phyloP scores from a whole-genome alignment of 164 flowering plant species.

The Nymphaea colorata region DNA sequence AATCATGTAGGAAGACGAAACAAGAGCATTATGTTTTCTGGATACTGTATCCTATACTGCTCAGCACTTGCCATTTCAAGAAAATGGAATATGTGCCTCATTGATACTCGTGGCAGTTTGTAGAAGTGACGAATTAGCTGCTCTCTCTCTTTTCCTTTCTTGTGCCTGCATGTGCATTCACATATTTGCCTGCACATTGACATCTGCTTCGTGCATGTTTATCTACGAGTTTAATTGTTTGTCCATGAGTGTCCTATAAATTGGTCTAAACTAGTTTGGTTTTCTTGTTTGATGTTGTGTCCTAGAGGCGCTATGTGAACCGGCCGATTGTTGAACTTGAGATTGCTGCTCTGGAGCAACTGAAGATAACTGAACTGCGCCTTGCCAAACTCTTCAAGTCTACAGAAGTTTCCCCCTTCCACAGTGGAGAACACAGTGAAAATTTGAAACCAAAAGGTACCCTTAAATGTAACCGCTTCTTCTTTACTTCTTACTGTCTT shows the following conservation, averaged over 20 bases:
- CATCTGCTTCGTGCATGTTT: background rate
- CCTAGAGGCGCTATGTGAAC: slow-evolving; percentile 63
- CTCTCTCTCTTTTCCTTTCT: background rate
- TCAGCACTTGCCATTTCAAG: too few relatives aligned
- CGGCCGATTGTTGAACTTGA: slow-evolving; percentile 86
- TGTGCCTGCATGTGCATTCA: background rate
- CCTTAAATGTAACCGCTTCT: too few relatives aligned
- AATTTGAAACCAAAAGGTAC: too few relatives aligned
- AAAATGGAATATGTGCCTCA: too few relatives aligned
- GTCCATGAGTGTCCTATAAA: background rate
- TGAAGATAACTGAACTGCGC: slow-evolving; percentile 85
- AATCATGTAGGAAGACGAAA: too few relatives aligned
- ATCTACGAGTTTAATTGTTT: too few relatives aligned
- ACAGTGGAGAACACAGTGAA: too few relatives aligned
- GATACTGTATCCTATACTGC: too few relatives aligned
- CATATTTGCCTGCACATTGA: background rate
- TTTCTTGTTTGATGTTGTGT: background rate
- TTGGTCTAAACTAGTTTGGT: background rate
- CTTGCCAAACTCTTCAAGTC: slow-evolving; percentile 62
- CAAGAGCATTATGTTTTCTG: too few relatives aligned
- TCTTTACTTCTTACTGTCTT: too few relatives aligned
- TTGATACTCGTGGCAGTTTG: too few relatives aligned
- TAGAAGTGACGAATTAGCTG: too few relatives aligned
- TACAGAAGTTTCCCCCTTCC: slow-evolving; percentile 4
- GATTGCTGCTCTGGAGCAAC: slow-evolving; percentile 85